A percentile compares a stretch with the other conserved stretches of the same genome.
Conservation (phyloP, 208 protist species). For the Leishmania major region DNA sequence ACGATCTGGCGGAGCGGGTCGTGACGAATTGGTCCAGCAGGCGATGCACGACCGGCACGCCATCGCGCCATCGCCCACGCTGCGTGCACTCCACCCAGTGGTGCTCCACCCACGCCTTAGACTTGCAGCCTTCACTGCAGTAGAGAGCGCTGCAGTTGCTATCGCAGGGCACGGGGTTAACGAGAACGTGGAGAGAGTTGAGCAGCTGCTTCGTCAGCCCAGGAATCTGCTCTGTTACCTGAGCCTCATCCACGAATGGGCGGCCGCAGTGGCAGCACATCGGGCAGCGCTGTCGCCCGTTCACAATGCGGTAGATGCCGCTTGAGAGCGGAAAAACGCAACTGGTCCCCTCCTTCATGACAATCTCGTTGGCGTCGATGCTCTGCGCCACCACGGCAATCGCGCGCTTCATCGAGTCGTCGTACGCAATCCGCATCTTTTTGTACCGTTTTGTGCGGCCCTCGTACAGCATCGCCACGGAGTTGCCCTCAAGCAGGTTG, state of each 20-base stretch:
- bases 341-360: conserved; percentile 47
- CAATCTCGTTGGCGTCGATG: conserved; percentile 29
- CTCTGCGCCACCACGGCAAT: conserved; percentile 32
- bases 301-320: conserved; percentile 18
- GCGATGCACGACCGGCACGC: conserved; percentile 27
- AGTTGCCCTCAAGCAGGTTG: conserved; percentile 61
- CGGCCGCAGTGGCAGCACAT: conserved; percentile 66
- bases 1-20: not conserved
- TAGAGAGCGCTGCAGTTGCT: conserved; percentile 59
- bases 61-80: conserved; percentile 65
- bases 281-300: conserved; percentile 16
- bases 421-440: conserved; percentile 39
- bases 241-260: conserved; percentile 40
- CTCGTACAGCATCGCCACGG: conserved; percentile 66
- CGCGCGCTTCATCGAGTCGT: conserved; percentile 37
- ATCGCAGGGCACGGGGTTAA: conserved; percentile 51
- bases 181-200: conserved; percentile 37
- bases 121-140: conserved; percentile 72
- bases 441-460: conserved; percentile 40
- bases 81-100: conserved; percentile 81
- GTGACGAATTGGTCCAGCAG: conserved; percentile 38
- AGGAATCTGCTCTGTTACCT: conserved; percentile 36
- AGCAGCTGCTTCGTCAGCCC: conserved; percentile 42
- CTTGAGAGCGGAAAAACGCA: conserved; percentile 32
- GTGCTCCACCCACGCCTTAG: conserved; percentile 67